phyloP scores from a whole-genome alignment of 768 basidiomycete genomes.

The Mycena rebaudengoi region DNA sequence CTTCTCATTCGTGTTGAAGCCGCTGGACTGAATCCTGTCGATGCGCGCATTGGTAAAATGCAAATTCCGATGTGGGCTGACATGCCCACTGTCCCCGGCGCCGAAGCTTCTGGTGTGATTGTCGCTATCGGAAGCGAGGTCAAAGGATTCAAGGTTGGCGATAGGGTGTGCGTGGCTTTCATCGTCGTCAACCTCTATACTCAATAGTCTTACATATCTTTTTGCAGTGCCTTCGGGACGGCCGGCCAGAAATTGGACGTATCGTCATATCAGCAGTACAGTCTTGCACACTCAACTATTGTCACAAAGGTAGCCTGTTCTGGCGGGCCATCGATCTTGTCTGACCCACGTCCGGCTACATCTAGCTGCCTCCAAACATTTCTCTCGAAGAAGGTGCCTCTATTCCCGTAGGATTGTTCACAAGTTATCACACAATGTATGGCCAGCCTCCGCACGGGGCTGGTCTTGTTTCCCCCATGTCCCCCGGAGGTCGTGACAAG shows the following conservation, averaged over 20 bases:
- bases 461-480: conserved; percentile 49
- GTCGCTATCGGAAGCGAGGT: conserved; percentile 61
- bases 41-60: neutral
- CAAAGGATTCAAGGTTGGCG: conserved; percentile 55
- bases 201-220: neutral
- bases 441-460: conserved; percentile 44
- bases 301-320: no score
- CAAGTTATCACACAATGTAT: conserved; percentile 54
- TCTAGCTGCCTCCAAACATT: neutral
- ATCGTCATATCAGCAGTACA: neutral
- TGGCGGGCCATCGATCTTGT: neutral
- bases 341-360: neutral
- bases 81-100: conserved; percentile 54
- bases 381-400: neutral
- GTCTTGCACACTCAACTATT: neutral
- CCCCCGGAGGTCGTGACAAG: conserved; percentile 45
- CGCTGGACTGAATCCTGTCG: conserved; percentile 57
- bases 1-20: conserved; percentile 56
- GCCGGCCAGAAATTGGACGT: neutral
- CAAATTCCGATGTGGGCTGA: neutral
- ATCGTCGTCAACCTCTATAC: no score
- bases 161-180: conserved; percentile 55
- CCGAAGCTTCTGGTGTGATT: no score
- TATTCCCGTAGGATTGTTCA: neutral
- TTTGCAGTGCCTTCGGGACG: neutral